A percentile compares a stretch with the other conserved stretches of the same genome.
Evolutionary conservation across 352 stramenopile genomes (phyloP).

Genomic region (Globisporangium nagaii): DNA sequence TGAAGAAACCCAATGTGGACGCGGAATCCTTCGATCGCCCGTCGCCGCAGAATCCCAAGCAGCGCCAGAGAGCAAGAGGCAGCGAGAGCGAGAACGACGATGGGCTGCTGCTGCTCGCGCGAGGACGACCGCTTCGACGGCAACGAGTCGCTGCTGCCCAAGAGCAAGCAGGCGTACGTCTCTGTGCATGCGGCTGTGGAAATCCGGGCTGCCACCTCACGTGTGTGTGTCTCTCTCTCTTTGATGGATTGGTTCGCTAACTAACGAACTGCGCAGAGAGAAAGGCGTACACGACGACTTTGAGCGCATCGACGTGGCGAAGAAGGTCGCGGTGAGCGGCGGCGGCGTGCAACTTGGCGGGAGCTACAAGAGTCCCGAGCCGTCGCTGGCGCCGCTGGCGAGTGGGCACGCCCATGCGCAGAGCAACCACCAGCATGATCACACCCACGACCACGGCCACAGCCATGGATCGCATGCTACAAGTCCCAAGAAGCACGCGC

Average conservation of each 20-base stretch:
- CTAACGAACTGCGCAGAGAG: constrained; percentile 21
- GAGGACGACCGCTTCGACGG: constrained; percentile 65
- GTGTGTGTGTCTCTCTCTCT: background rate
- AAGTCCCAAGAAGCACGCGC: constrained; percentile 1
- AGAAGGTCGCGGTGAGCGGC: constrained; percentile 21
- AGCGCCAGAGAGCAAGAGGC: background rate
- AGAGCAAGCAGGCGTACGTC: constrained; percentile 27
- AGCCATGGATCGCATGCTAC: background rate
- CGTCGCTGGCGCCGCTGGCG: background rate
- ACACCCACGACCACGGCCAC: background rate
- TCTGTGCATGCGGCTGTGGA: too few species aligned
- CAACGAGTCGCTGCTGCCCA: constrained; percentile 47
- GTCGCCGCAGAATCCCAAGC: background rate
- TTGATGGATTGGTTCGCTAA: too few species aligned
- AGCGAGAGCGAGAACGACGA: constrained; percentile 7
- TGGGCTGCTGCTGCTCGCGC: constrained; percentile 66
- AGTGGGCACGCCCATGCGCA: background rate
- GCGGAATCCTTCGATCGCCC: background rate
- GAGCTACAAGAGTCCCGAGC: constrained; percentile 20
- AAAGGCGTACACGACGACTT: constrained; percentile 16
- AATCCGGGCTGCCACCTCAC: too few species aligned
- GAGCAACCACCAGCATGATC: background rate
- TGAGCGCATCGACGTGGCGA: constrained; percentile 20
- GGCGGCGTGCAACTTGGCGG: constrained; percentile 15
- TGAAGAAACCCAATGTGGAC: background rate